Evolutionary conservation across 768 basidiomycete species (phyloP), one percentile per base, ranked within the genome.

Genomic region (Boletus barrowsii): DNA sequence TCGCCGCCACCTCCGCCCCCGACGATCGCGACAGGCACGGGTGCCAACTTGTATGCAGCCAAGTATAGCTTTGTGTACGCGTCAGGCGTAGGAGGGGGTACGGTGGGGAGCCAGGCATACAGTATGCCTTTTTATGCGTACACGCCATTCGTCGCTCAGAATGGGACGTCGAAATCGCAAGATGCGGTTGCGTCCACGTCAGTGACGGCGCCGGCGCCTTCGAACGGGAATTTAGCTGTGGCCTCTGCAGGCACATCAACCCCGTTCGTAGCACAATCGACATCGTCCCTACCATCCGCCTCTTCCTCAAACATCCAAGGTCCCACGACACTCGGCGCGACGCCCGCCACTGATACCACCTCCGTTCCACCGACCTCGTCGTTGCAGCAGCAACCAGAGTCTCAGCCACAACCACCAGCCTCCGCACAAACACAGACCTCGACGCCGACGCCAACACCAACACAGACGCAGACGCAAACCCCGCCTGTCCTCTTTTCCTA

Each of bases 1-100:
- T 52, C 51, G 4, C 66, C 51, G 10, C 72, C 70, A 4, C 73
- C 76, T 1, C 71, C 75, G 1, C 41, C 61, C 10, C 41, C 51
- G 14, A 14, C 47, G 9, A 45, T 50, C 6, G 62, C 68, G 35
- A 60, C 69, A 43, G 26, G 47, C 10, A 36, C 58, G 24, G 41
- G 14, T 11, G 24, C 49, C 4, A 58, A 51, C 37, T 24, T 53
- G 22, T 59, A 62, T 44, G 39, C 59, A 32, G 47, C 56, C 15
- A 64, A 57, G 22, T 67, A 60, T 32, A 59, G 54, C 41, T 65
- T 64, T 42, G 51, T 68, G 10, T 62, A 67, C 42, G 26, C 59
- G 10, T 48, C 61, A 3, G 55, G 51, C n/a, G n/a, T 35, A 4
- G 40, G 44, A 7, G 30, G 50, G 10, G 44, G 55, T 10, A 40